Evolutionary conservation across 495 filamentous ascomycete genomes (phyloP), one percentile per base, ranked within the genome.

Genomic region (Talaromyces liani): DNA sequence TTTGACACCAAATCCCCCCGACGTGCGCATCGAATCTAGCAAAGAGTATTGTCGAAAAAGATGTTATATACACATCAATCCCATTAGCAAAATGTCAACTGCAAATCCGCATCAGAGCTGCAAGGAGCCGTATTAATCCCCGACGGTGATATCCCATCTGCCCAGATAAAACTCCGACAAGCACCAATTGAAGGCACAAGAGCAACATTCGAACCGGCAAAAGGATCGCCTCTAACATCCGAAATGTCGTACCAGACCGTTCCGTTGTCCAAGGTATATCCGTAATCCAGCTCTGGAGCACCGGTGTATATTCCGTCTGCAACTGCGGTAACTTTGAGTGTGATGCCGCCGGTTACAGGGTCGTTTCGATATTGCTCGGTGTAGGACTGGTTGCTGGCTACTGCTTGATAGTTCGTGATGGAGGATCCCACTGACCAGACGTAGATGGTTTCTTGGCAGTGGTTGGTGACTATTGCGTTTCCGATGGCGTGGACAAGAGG

Each of bases 231-330:
- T 65, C 83, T 83, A 6, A 86, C 80, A 70, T 83, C 78, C 20
- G 75, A 78, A 45, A 87, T 69, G 68, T 85, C 82, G 64, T 84
- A 86, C 82, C 82, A 87, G 34, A 87, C 73, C 2, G 71, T 68
- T 14, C 22, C 12, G 16, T 74, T 71, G 56, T 80, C 76, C 14
- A 85, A 68, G 61, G 77, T 82, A 66, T 85, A 86, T 10, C 82
- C 80, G 63, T 84, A 85, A 57, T 82, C 72, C 29, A 78, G 80
- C 76, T 81, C 70, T 6, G 84, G 76, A 4, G 77, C 68, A 61
- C 78, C 80, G 45, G 61, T 72, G 67, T 78, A 83, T 33, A 86
- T 73, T 20, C 84, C 84, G 65, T 83, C 69, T 18, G 67, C 8
- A 10, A 67, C 64, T 6, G 67, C 75, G 36, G 81, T 84, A 62